Evolutionary conservation across 129 eudicot species (phyloP).

Genomic region (Flaveria linearis): DNA sequence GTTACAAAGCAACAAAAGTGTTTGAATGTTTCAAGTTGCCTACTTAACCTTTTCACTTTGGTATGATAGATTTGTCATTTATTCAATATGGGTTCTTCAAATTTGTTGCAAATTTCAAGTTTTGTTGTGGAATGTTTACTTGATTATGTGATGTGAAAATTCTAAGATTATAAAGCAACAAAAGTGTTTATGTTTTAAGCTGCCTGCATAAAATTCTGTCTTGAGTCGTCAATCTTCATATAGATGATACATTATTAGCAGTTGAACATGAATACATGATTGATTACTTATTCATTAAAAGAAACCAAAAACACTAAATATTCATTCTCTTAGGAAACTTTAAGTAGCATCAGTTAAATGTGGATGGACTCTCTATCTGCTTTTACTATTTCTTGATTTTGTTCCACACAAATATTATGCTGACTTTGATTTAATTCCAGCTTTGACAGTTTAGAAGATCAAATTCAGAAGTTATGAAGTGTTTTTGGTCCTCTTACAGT

Average conservation of each 20-base stretch:
- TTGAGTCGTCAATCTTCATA: background rate
- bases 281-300: background rate
- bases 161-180: background rate
- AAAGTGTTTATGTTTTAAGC: no score
- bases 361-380: background rate
- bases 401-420: background rate
- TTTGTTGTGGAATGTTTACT: no score
- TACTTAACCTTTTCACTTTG: no score
- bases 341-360: background rate
- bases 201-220: background rate
- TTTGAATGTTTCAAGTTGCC: background rate
- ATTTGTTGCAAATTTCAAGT: background rate
- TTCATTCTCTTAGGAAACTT: background rate
- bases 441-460: conserved; percentile 24
- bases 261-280: conserved; percentile 12
- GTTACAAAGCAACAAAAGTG: conserved; percentile 4
- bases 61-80: no score
- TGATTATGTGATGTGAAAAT: no score
- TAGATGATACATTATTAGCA: background rate
- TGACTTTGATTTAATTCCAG: conserved; percentile 14
- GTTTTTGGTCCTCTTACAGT: conserved; percentile 46
- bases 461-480: conserved; percentile 53
- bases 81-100: no score
- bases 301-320: conserved; percentile 6
- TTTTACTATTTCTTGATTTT: background rate